Base-by-base conservation (phyloP, 768 basidiomycete genomes). In the Pleurotus ostreatus region DNA sequence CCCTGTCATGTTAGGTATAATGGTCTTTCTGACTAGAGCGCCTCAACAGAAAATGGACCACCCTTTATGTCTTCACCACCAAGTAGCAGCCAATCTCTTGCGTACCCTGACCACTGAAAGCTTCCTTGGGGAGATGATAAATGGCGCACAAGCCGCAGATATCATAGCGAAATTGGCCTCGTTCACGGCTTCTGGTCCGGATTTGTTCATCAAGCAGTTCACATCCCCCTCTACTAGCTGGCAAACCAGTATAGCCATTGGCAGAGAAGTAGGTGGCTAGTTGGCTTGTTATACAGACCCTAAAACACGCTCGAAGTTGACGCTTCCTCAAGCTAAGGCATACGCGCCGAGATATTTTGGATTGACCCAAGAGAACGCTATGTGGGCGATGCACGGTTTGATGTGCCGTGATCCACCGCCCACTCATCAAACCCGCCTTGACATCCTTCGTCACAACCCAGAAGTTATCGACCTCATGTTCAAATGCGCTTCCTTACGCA, bases 341-440 rank as follows among this genome's bases (percentile, higher is more conserved):
- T 65, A 66, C 53, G 66, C 61, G 9, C 63, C 62, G 4, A 59
- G 68, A 30, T 65, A 62, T 55, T 72, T 66, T 52, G 66, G 65
- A 16, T 65, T 69, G 57, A 46, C 63, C 6, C 66, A 67, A 57
- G 66, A 66, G 55, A 64, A 59, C 41, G 63, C 65, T 15, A 57
- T 57, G 11, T 66, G 62, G 62, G 52, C 59, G 2, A 26, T 63
- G 25, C 58, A 62, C 12, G 63, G 63, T 4, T 59, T 66, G 13
- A 47, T 63, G n/a, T 46, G 61, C 37, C 57, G 57, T 7, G 56
- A 51, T 20, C 63, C 63, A 13, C 56, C 63, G 15, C 63, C 61
- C 12, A 56, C 54, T 11, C 59, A 58, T 15, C 58, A 59, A 38
- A 62, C 60, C 46, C 60, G 55, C 48, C 55, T 55, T 13, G 58